Conservation (phyloP, 75 land plant species). For the Pinus taeda region DNA sequence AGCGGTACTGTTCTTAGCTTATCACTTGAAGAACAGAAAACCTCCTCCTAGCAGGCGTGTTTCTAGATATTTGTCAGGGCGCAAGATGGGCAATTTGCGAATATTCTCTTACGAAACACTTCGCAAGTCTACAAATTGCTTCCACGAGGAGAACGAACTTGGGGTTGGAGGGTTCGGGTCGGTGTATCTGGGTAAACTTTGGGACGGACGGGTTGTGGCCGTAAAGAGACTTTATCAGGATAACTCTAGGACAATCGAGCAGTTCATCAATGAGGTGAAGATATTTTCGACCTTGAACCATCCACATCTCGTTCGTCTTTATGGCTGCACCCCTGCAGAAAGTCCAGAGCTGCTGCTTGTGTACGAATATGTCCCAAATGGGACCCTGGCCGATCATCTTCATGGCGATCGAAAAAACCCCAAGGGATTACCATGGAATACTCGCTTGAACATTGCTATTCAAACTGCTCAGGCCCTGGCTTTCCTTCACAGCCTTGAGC, state of each 20-base stretch:
- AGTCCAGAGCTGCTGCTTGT: slow-evolving; percentile 23
- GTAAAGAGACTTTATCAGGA: slow-evolving; percentile 20
- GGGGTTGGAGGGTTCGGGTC: slow-evolving; percentile 35
- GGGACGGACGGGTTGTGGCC: slow-evolving; percentile 27
- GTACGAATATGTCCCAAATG: slow-evolving; percentile 16
- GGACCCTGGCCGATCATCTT: slow-evolving; percentile 15
- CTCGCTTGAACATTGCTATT: slow-evolving; percentile 19
- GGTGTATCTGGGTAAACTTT: slow-evolving; percentile 22
- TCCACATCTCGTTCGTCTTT: slow-evolving; percentile 19
- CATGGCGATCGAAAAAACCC: neutral
- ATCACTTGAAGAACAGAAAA: too few relatives aligned
- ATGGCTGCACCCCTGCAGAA: slow-evolving; percentile 11
- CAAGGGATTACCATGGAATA: slow-evolving; percentile 16
- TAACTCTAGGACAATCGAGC: slow-evolving; percentile 11
- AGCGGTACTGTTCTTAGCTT: too few relatives aligned
- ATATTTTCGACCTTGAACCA: slow-evolving; percentile 12
- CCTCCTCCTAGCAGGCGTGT: too few relatives aligned
- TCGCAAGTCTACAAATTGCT: slow-evolving; percentile 14
- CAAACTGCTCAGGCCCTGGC: slow-evolving; percentile 34
- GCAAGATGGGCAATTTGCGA: neutral
- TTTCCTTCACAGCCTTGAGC: slow-evolving; percentile 18
- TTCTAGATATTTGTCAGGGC: too few relatives aligned
- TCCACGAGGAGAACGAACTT: slow-evolving; percentile 20
- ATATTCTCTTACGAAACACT: slow-evolving; percentile 8
- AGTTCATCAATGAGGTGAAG: slow-evolving; percentile 17